These are phyloP conservation scores for Heliamphora exappendiculata DNA, from an alignment of 148 eudicot genomes.

Conservation along the genomic window DNA sequence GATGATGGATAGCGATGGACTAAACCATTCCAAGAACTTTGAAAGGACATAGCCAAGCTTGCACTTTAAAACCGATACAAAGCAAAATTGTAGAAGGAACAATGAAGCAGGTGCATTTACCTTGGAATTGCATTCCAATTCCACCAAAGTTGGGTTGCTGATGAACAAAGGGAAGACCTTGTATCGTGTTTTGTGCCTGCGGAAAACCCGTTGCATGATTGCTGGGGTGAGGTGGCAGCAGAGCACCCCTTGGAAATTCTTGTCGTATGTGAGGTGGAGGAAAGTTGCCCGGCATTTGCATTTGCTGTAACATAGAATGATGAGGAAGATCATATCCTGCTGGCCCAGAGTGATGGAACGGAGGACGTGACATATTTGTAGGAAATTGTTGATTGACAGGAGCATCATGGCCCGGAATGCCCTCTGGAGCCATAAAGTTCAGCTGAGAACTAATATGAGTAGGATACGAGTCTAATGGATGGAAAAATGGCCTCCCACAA, in stretches of 20 bases:
- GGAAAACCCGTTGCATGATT: constrained; percentile 35
- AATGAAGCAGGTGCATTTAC: constrained; percentile 25
- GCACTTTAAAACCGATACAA: neutral
- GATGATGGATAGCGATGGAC: neutral
- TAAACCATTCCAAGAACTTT: constrained; percentile 3
- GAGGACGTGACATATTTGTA: constrained; percentile 45
- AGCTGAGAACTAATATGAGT: constrained; percentile 51
- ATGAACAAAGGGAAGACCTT: constrained; percentile 56
- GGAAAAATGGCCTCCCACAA: constrained; percentile 47
- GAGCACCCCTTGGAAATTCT: constrained; percentile 47
- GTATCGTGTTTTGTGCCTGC: constrained; percentile 53
- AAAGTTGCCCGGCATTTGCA: constrained; percentile 52
- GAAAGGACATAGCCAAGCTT: neutral
- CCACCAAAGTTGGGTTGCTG: constrained; percentile 55
- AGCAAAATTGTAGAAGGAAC: neutral
- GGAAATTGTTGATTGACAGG: constrained; percentile 50
- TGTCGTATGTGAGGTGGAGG: constrained; percentile 46
- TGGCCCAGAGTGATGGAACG: constrained; percentile 49
- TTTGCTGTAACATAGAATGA: constrained; percentile 54
- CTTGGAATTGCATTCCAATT: constrained; percentile 55
- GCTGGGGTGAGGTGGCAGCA: constrained; percentile 41
- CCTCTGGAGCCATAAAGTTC: constrained; percentile 56
- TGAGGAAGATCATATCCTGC: constrained; percentile 57
- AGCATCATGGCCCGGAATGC: constrained; percentile 37
- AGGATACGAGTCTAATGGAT: constrained; percentile 50